Evolutionary conservation across 768 basidiomycete genomes (phyloP), one percentile per base, ranked within the genome.

Genomic region (Agaricus subrufescens): DNA sequence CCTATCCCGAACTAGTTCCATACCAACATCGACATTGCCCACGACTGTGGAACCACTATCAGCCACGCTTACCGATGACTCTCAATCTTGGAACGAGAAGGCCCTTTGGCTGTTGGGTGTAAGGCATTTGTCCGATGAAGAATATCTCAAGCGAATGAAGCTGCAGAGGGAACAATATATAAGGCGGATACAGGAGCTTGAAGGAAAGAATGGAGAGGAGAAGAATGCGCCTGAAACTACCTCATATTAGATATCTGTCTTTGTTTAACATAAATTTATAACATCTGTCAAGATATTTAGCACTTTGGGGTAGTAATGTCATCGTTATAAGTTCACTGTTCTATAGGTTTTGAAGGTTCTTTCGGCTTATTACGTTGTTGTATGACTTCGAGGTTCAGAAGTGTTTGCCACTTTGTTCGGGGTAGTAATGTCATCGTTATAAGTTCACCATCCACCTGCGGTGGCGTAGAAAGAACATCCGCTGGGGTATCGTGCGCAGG

Each of bases 331-430:
- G 19, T 19, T 19, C 19, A 19, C 58, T 92, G 83, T 71, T 98
- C 96, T 11, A 93, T 92, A 26, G 87, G 89, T 70, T 98, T 98
- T 6, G 94, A 94, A 0, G 94, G 84, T 60, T 97, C 95, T 70
- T 89, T 94, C 11, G 97, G 94, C 75, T 95, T 97, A 69, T 98
- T 98, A 53, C 97, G 86, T 80, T 90, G 88, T 69, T 91, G 87
- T 59, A 98, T 98, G 30, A 93, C 86, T 62, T 98, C 97, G 15
- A 99, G 77, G 65, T 97, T 97, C 56, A 99, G 78, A n/a, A 99
- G 73, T 0, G 97, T 95, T 70, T 97, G 94, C 97, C 97, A 99
- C 63, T 90, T 80, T 12, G 93, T 86, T 39, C 95, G 86, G 14
- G 97, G 97, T 40, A 98, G 78, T 25, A 95, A 76, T 5, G 96